phyloP scores from a whole-genome alignment of 768 basidiomycete genomes.

The Piloderma croceum region DNA sequence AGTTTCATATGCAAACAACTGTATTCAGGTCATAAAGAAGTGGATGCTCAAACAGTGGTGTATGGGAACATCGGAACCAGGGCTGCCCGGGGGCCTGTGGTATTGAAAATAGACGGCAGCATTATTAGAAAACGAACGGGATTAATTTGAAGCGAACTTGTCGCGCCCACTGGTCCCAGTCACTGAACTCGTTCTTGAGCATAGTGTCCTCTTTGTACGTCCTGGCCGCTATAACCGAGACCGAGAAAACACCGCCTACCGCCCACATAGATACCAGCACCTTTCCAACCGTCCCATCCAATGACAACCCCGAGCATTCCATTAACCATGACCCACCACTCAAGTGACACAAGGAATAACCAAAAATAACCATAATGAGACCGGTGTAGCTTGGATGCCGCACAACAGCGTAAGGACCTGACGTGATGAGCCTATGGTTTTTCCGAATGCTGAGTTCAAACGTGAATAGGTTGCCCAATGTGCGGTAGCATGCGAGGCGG shows the following conservation, averaged over 20 bases:
- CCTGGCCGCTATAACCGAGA: constrained; percentile 31
- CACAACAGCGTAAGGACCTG: constrained; percentile 43
- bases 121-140: constrained; percentile 42
- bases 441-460: constrained; percentile 46
- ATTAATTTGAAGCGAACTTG: constrained; percentile 44
- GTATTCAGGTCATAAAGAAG: too few species aligned
- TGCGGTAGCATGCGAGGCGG: constrained; percentile 38
- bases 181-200: constrained; percentile 35
- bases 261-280: constrained; percentile 22
- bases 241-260: constrained; percentile 26
- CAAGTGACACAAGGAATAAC: constrained; percentile 31
- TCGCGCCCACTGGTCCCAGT: constrained; percentile 40
- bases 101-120: too few species aligned
- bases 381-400: constrained; percentile 51
- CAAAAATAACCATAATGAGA: constrained; percentile 30
- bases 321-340: constrained; percentile 37
- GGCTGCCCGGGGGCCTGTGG: too few species aligned
- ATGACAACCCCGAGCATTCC: constrained; percentile 37
- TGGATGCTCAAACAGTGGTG: too few species aligned
- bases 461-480: constrained; percentile 44
- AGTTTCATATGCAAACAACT: too few species aligned
- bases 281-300: constrained; percentile 29
- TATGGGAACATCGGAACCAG: too few species aligned
- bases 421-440: constrained; percentile 41
- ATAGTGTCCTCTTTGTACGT: constrained; percentile 43